phyloP scores from a whole-genome alignment of 1,284 basidiomycete species.

The Cystobasidiaceae sp. region DNA sequence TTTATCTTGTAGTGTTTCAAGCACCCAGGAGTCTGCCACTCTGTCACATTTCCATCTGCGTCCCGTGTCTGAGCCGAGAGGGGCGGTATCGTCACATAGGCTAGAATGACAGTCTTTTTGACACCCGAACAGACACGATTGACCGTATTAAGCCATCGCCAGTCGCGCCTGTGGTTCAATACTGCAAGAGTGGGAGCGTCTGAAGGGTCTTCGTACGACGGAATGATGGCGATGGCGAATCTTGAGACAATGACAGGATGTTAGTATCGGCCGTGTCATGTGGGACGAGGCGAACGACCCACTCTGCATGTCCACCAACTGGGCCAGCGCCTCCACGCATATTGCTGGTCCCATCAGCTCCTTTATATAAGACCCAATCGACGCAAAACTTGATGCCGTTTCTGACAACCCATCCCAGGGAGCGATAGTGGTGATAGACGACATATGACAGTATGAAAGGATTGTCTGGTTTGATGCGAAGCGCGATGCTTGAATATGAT shows the following conservation, averaged over 20 bases:
- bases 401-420: conserved; percentile 96
- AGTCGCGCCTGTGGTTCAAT: conserved; percentile 55
- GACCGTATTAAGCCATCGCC: conserved; percentile 95
- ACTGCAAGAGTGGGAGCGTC: conserved; percentile 62
- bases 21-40: conserved; percentile 64
- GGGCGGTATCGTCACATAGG: conserved; percentile 83
- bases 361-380: conserved; percentile 87
- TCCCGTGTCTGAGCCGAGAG: conserved; percentile 39
- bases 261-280: no score
- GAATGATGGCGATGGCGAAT: conserved; percentile 82
- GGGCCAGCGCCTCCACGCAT: conserved; percentile 60
- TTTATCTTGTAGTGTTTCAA: conserved; percentile 65
- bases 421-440: conserved; percentile 90
- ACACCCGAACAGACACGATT: conserved; percentile 97
- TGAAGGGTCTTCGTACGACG: conserved; percentile 74
- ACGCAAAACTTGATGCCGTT: conserved; percentile 95
- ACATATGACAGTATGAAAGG: conserved; percentile 88
- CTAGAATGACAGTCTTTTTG: conserved; percentile 89
- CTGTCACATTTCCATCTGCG: conserved; percentile 45
- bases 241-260: conserved; percentile 50
- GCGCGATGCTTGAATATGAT: no score
- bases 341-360: conserved; percentile 19
- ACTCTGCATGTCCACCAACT: conserved; percentile 94
- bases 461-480: conserved; percentile 59
- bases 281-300: conserved; percentile 44